A percentile compares a stretch with the other conserved stretches of the same genome.
phyloP scores from a whole-genome alignment of 257 asterid species.

The Lavandula angustifolia region DNA sequence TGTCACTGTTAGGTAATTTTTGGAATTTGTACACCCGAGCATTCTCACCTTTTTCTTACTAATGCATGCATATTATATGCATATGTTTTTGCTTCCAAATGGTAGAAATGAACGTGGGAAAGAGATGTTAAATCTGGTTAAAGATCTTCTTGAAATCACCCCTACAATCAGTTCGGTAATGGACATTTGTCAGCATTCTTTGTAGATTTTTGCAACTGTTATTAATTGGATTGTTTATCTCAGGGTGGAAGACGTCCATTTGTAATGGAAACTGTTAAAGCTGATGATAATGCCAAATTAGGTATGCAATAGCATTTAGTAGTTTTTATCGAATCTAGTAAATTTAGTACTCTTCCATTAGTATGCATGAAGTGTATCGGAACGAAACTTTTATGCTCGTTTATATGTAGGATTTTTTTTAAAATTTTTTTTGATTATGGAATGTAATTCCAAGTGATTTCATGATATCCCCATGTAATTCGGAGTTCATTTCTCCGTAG shows the following conservation, averaged over 20 bases:
- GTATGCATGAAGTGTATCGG: too few species aligned
- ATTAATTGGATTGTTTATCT: constrained; percentile 21
- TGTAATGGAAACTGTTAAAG: constrained; percentile 92
- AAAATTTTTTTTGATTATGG: too few species aligned
- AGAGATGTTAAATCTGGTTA: constrained; percentile 89
- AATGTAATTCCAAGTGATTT: constrained; percentile 1
- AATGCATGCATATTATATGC: constrained; percentile 6
- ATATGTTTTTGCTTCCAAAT: constrained; percentile 32
- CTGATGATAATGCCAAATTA: constrained; percentile 86
- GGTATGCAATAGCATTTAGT: constrained; percentile 48
- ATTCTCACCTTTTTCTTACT: constrained; percentile 1
- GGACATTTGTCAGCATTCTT: constrained; percentile 21
- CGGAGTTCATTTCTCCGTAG: constrained; percentile 37
- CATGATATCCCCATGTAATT: constrained; percentile 21
- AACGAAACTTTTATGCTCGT: too few species aligned
- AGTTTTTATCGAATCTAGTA: too few species aligned
- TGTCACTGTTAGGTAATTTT: constrained; percentile 78
- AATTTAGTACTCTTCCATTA: too few species aligned
- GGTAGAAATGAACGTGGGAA: constrained; percentile 91
- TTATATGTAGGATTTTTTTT: not conserved
- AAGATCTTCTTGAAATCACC: constrained; percentile 86
- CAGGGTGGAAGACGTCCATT: constrained; percentile 92
- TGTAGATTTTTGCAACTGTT: constrained; percentile 1
- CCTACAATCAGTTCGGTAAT: constrained; percentile 79
- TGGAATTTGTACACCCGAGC: constrained; percentile 22